phyloP scores from a whole-genome alignment of 169 alveolate species.

The Plasmodium gaboni region DNA sequence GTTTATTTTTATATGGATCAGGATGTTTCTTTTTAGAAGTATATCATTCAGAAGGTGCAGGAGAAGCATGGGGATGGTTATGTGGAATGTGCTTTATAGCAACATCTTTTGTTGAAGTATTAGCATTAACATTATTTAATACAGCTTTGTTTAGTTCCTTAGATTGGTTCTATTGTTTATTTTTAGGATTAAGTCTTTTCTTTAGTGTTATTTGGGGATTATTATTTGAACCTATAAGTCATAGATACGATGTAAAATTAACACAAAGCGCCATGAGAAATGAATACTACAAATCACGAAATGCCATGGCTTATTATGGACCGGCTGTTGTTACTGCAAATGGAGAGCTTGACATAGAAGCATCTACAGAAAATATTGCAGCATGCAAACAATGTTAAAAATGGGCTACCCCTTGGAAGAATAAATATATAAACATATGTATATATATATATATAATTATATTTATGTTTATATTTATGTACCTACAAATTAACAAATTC shows the following conservation, averaged over 20 bases:
- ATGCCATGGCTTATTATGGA: slow-evolving; percentile 95
- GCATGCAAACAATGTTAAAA: slow-evolving; percentile 41
- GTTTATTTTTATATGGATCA: slow-evolving; percentile 88
- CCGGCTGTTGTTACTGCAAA: slow-evolving; percentile 94
- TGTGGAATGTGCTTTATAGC: slow-evolving; percentile 87
- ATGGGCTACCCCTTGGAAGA: neutral
- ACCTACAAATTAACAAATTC: neutral
- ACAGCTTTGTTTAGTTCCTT: slow-evolving; percentile 80
- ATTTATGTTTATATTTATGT: neutral
- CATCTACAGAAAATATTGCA: slow-evolving; percentile 55
- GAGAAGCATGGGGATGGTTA: slow-evolving; percentile 94
- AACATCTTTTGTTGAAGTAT: slow-evolving; percentile 84
- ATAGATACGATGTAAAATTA: slow-evolving; percentile 90
- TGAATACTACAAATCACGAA: slow-evolving; percentile 93
- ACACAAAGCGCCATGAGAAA: slow-evolving; percentile 94
- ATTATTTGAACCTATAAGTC: slow-evolving; percentile 91
- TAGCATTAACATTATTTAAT: slow-evolving; percentile 84
- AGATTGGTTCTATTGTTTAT: slow-evolving; percentile 87
- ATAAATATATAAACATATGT: neutral
- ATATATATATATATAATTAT: neutral
- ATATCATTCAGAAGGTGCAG: slow-evolving; percentile 94
- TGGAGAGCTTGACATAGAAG: slow-evolving; percentile 89
- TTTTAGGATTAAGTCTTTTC: slow-evolving; percentile 86
- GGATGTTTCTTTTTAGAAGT: slow-evolving; percentile 92
- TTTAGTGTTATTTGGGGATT: slow-evolving; percentile 90